phyloP scores from a whole-genome alignment of 2,329 filamentous ascomycete genomes.

The Claviceps sp. region DNA sequence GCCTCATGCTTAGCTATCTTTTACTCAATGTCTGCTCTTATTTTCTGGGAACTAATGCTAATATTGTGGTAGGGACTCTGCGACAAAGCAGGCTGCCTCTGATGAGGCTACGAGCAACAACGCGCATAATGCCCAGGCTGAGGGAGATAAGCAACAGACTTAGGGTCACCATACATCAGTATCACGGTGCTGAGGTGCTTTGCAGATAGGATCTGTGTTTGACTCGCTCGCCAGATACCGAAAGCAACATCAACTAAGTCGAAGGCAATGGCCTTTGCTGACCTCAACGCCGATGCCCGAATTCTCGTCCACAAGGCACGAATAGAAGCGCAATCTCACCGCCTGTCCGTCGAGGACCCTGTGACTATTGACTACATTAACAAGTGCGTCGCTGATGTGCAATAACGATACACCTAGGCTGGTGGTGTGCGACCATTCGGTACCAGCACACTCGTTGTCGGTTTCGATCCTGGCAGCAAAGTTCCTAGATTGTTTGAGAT shows the following conservation, averaged over 20 bases:
- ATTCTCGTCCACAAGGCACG: slow-evolving; percentile 98
- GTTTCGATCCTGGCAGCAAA: slow-evolving; percentile 90
- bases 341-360: slow-evolving; percentile 91
- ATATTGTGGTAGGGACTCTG: slow-evolving; percentile 22
- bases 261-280: slow-evolving; percentile 58
- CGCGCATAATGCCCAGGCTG: slow-evolving; percentile 24
- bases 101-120: slow-evolving; percentile 30
- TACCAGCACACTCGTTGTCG: slow-evolving; percentile 93
- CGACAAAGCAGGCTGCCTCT: slow-evolving; percentile 32
- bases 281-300: slow-evolving; percentile 91
- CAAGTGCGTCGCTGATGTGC: slow-evolving; percentile 94
- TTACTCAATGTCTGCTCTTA: background rate
- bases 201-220: no score
- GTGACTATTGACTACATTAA: slow-evolving; percentile 99
- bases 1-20: slow-evolving; percentile 4
- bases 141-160: slow-evolving; percentile 26
- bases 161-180: slow-evolving; percentile 13
- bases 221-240: no score
- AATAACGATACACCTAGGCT: slow-evolving; percentile 98
- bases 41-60: background rate
- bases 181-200: no score
- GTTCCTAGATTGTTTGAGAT: slow-evolving; percentile 91
- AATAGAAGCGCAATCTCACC: slow-evolving; percentile 92
- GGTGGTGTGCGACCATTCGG: slow-evolving; percentile 98
- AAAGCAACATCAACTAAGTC: no score